Evolutionary conservation across 177 flowering plant species (phyloP), one percentile per base, ranked within the genome.

Genomic region (Vitis hybrid): DNA sequence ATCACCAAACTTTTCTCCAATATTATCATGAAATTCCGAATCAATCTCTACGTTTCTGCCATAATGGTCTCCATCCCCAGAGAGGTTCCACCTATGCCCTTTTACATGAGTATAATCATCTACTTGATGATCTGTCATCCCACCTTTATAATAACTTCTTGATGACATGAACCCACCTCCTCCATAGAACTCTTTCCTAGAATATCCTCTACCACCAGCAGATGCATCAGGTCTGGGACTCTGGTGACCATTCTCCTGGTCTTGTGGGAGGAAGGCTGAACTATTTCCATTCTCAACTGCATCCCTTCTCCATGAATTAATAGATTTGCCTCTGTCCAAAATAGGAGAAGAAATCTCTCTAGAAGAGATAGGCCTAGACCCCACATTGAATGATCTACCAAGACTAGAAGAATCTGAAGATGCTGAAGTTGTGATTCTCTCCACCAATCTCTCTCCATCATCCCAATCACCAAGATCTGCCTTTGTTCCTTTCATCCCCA

Each of bases 381-480:
- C 80, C 65, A 77, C 65, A 52, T 88, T 97, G 75, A 75, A 78
- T 24, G 83, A 74, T 75, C 88, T 82, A 78, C 75, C 85, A 60
- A 81, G 32, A 67, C 77, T 71, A 62, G 90, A 83, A 9, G 90
- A 86, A 82, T 94, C 95, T 72, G 92, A 86, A 49, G 93, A 85
- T 54, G 89, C 86, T 27, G 95, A 88, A 67, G 84, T 80, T 35
- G 92, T 86, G 46, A 94, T 86, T 68, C 91, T 84, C 73, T 92
- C 95, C 56, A 92, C 97, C 93, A 87, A 87, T 80, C 89, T 81
- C 76, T 94, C 96, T 70, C 94, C 80, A 62, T 93, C 99, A 79
- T 94, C 96, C 98, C 97, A 94, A 57, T 87, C 85, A 72, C 82
- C 87, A 52, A 86, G 48, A 66, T 91, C 93, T 54, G 78, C 75